Conservation (phyloP, 495 filamentous ascomycete species). For the Podospora appendiculata region DNA sequence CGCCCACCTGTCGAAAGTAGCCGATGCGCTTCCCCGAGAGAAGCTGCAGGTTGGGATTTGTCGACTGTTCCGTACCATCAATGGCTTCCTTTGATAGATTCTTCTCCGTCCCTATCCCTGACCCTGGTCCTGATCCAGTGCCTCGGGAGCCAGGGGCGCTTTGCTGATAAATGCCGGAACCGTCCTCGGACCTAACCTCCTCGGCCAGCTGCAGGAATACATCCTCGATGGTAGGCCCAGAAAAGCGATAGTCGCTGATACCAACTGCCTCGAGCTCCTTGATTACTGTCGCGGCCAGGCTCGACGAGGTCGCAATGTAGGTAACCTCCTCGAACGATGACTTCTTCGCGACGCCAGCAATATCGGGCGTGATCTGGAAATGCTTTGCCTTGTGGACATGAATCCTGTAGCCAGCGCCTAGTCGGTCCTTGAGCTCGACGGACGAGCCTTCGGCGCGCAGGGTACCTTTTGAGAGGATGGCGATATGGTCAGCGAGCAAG, state of each 20-base stretch:
- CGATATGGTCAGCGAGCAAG: constrained; percentile 68
- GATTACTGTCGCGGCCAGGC: constrained; percentile 58
- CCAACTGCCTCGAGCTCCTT: constrained; percentile 52
- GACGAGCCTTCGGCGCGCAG: constrained; percentile 67
- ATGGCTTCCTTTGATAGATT: constrained; percentile 19
- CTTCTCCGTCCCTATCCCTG: constrained; percentile 7
- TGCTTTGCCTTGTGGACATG: constrained; percentile 51
- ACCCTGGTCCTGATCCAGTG: too few relatives aligned
- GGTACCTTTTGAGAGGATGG: constrained; percentile 65
- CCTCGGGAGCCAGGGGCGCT: too few relatives aligned
- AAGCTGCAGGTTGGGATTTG: constrained; percentile 44
- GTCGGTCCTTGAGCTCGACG: constrained; percentile 61
- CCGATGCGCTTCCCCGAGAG: constrained; percentile 59
- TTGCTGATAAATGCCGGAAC: not conserved
- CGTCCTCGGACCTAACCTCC: constrained; percentile 43
- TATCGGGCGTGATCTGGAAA: constrained; percentile 37
- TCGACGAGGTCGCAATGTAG: constrained; percentile 58
- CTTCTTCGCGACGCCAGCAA: constrained; percentile 49
- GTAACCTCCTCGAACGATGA: constrained; percentile 58
- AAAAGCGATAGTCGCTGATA: constrained; percentile 65
- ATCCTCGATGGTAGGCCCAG: constrained; percentile 80
- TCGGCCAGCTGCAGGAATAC: constrained; percentile 79
- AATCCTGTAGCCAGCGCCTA: constrained; percentile 72
- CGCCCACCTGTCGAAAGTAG: constrained; percentile 56
- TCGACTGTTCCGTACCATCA: constrained; percentile 3